Base-by-base conservation (phyloP, 1,139 yeast genomes). In the Saccharomyces hybrid region DNA sequence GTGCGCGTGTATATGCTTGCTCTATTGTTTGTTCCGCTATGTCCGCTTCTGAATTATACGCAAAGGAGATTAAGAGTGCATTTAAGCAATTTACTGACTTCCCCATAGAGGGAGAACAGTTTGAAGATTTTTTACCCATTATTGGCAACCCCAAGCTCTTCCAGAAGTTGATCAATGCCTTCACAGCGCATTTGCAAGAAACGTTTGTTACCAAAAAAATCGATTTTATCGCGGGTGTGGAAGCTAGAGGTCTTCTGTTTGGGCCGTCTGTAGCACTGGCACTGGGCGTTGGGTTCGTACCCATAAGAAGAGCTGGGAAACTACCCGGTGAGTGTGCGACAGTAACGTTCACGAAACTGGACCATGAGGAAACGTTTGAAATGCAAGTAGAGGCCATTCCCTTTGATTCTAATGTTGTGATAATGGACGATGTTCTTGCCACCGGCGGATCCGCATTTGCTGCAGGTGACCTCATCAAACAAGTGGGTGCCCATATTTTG, bases 391-490 rank as follows among this genome's bases (percentile, higher is more conserved):
- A 80, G 54, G 82, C 89, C 46, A 82, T 90, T 62, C 86, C 88
- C 60, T 77, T 77, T 58, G 95, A 91, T 26, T 79, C 95, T 55
- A 85, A 77, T 56, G 91, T 90, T 32, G 75, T 90, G 47, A 78
- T 91, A 62, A 93, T 90, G 34, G 97, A 90, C 70, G 97, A 91
- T 69, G 88, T 90, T 64, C 84, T 91, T 71, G 97, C 97, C 49
- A 90, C 97, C 48, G 97, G 97, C 58, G 97, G 97, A 32, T 84
- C 95, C 67, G 97, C 97, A 23, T 75, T 73, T 58, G 96, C 93
- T 58, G 97, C 97, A 44, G 97, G 95, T 54, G 83, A 87, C 65
- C 79, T 91, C 61, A 87, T 88, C 54, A 72, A 72, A 65, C 74
- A 79, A 73, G 70, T 74, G 46, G 83, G 83, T 49, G 95, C 83